A percentile compares a stretch with the other conserved stretches of the same genome.
These are phyloP conservation scores for Plectosphaerella plurivora DNA, from an alignment of 2,329 filamentous ascomycete species.

Conservation along the genomic window DNA sequence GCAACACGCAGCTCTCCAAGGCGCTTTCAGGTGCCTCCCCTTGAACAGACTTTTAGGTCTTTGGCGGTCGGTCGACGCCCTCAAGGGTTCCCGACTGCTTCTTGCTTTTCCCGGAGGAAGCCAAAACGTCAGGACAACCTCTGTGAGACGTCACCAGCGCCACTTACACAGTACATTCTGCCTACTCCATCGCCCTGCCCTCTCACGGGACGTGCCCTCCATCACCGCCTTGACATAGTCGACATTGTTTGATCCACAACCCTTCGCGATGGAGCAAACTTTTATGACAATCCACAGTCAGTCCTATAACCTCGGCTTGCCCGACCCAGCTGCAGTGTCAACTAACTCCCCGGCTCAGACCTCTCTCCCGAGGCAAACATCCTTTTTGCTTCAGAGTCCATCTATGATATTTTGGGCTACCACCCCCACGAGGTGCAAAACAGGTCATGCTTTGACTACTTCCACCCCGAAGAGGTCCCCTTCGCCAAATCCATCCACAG, in stretches of 20 bases:
- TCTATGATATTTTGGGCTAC: conserved; percentile 79
- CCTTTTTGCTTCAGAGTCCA: conserved; percentile 78
- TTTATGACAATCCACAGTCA: conserved; percentile 89
- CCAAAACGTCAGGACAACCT: background rate
- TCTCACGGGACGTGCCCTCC: conserved; percentile 4
- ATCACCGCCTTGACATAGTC: background rate
- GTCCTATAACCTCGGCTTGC: conserved; percentile 21
- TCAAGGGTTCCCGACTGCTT: background rate
- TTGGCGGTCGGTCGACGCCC: background rate
- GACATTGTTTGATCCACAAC: background rate
- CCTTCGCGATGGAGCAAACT: conserved; percentile 66
- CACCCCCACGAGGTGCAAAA: conserved; percentile 70
- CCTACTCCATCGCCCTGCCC: conserved; percentile 9
- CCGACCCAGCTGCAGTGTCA: background rate
- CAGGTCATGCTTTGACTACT: conserved; percentile 79
- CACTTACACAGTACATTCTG: background rate
- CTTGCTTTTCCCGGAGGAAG: no score
- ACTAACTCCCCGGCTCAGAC: conserved; percentile 34
- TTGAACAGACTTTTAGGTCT: background rate
- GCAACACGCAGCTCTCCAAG: background rate
- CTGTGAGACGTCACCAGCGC: no score
- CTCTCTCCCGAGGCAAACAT: conserved; percentile 72
- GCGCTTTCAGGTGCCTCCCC: background rate
- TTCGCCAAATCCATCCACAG: conserved; percentile 69
- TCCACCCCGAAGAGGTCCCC: conserved; percentile 75